Base-by-base conservation (phyloP, 177 flowering plant species). In the Telopea speciosissima region DNA sequence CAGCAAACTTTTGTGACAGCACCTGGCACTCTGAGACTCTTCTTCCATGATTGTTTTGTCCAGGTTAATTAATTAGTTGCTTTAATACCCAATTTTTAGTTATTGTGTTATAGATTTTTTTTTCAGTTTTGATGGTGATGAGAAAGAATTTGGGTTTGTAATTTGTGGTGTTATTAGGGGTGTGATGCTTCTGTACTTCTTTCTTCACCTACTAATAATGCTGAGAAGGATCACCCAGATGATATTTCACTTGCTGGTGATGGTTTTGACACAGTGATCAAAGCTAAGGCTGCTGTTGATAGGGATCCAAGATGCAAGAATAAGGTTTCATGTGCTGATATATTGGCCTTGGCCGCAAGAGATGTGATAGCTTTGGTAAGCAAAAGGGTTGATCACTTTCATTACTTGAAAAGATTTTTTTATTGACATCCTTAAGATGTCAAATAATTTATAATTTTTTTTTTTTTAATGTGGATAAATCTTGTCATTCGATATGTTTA, bases 261-360 rank as follows among this genome's bases (percentile, higher is more conserved):
- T 66, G 93, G 93, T 24, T 90, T 88, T 26, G 94, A 91, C 77
- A 88, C 92, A 0, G 91, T 91, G 33, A 77, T 85, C 75, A 85
- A 86, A 71, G 97, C 97, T 52, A 91, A 89, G 76, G 87, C 86
- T 7, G 92, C 94, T 0, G 81, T 91, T 58, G 97, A 89, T 63
- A 77, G 72, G 19, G 71, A 67, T 36, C 87, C 92, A 13, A 49
- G 12, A 19, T 91, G 97, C 83, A 76, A 65, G 33, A 84, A 86
- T 78, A 80, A 77, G 76, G 94, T 91, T 52, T 91, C 97, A 1
- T 89, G 94, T 76, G 92, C 97, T 31, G 97, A 90, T 79, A 85
- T 90, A 14, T 70, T 91, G 11, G 89, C 91, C 56, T 49, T 91
- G 65, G 97, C 97, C 26, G 79, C 92, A 13, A 78, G 97, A 79